phyloP scores from a whole-genome alignment of 768 basidiomycete species.

The Pulveroboletus sp. region DNA sequence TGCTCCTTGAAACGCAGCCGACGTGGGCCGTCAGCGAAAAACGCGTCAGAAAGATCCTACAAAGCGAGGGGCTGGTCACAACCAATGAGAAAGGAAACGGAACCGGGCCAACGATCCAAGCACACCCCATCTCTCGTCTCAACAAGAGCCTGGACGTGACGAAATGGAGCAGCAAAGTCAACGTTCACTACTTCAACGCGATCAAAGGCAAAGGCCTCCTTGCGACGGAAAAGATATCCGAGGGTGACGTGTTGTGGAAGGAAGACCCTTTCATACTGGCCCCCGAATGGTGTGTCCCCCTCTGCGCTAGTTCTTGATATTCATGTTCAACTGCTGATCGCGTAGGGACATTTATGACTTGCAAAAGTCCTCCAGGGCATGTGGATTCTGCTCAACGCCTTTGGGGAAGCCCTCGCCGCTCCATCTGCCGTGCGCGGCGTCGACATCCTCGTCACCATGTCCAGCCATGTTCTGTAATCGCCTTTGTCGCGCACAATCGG shows the following conservation, averaged over 20 bases:
- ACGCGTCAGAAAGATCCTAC: slow-evolving; percentile 67
- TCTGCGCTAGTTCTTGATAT: too few species aligned
- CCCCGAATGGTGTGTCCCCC: slow-evolving; percentile 64
- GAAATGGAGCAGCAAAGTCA: slow-evolving; percentile 60
- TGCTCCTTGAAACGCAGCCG: slow-evolving; percentile 55
- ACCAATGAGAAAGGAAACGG: slow-evolving; percentile 2
- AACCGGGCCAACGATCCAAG: slow-evolving; percentile 7
- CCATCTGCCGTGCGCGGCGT: slow-evolving; percentile 50
- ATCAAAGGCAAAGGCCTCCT: slow-evolving; percentile 83
- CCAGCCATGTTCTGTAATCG: slow-evolving; percentile 75
- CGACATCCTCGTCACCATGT: slow-evolving; percentile 43
- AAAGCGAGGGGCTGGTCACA: slow-evolving; percentile 50
- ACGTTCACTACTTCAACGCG: slow-evolving; percentile 63
- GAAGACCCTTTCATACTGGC: slow-evolving; percentile 79
- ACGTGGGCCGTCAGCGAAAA: slow-evolving; percentile 84
- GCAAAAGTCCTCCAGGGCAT: slow-evolving; percentile 56
- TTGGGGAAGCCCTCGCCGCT: slow-evolving; percentile 42
- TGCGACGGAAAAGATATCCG: slow-evolving; percentile 58
- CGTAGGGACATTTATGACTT: slow-evolving; percentile 75
- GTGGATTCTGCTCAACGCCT: slow-evolving; percentile 70
- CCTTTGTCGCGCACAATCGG: slow-evolving; percentile 66
- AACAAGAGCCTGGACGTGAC: slow-evolving; percentile 59
- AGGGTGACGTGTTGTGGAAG: slow-evolving; percentile 78
- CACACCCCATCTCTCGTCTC: slow-evolving; percentile 60
- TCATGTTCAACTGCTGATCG: slow-evolving; percentile 1